A percentile compares a stretch with the other conserved stretches of the same genome.
Evolutionary conservation across 208 protist genomes (phyloP).

Genomic region (Trypanosoma mega): DNA sequence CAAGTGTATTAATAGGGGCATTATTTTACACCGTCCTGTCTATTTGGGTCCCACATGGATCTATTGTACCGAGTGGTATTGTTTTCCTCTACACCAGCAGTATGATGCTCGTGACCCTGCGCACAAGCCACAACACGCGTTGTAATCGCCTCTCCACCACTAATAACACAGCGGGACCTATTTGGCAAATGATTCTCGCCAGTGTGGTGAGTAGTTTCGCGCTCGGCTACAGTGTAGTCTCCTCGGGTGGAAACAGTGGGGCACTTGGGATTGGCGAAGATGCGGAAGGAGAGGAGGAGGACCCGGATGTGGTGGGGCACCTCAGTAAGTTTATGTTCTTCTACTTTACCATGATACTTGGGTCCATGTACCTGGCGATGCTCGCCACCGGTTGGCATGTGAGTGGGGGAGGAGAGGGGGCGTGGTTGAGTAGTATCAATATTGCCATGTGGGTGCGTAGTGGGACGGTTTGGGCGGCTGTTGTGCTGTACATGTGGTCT

Average conservation of each 20-base stretch:
- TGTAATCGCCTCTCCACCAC: conserved; percentile 67
- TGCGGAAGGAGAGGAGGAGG: conserved; percentile 78
- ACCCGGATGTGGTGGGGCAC: conserved; percentile 77
- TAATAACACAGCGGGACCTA: conserved; percentile 25
- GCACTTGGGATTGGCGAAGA: conserved; percentile 51
- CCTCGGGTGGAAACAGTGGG: conserved; percentile 57
- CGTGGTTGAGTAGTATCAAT: conserved; percentile 46
- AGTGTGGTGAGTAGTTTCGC: conserved; percentile 62
- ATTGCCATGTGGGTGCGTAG: conserved; percentile 91
- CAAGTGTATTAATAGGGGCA: conserved; percentile 68
- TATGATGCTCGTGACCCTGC: conserved; percentile 88
- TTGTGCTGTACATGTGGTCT: conserved; percentile 91
- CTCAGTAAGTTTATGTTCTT: conserved; percentile 92
- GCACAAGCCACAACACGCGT: conserved; percentile 40
- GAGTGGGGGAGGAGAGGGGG: conserved; percentile 51
- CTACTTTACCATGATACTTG: conserved; percentile 92
- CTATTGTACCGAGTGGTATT: conserved; percentile 90
- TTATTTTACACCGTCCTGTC: conserved; percentile 81
- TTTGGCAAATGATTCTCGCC: conserved; percentile 62
- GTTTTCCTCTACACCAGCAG: conserved; percentile 89
- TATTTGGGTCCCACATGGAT: conserved; percentile 84
- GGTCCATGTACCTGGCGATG: conserved; percentile 94
- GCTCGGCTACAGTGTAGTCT: conserved; percentile 76
- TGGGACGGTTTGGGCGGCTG: conserved; percentile 78
- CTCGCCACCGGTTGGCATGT: conserved; percentile 92